Evolutionary conservation across 768 basidiomycete genomes (phyloP).

Genomic region (Termitomyces sp.): DNA sequence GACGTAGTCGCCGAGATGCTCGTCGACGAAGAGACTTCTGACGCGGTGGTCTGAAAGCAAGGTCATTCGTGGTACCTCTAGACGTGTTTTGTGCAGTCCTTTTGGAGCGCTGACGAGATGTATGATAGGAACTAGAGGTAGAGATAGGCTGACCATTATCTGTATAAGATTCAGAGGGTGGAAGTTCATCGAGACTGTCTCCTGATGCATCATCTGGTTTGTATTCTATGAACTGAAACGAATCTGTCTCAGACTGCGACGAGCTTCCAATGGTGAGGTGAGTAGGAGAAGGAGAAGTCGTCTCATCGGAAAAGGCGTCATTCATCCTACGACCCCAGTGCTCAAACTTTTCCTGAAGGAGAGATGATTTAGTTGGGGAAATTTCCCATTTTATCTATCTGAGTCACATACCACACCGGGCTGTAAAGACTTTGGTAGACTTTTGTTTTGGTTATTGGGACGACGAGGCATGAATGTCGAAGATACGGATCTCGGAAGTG

Average conservation of each 20-base stretch:
- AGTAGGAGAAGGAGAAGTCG: neutral
- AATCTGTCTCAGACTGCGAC: neutral
- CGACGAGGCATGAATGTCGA: conserved; percentile 2
- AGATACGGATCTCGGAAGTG: neutral
- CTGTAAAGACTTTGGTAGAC: neutral
- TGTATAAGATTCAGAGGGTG: neutral
- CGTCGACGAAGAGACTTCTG: neutral
- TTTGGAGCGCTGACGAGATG: neutral
- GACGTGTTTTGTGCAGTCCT: neutral
- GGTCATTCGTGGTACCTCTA: neutral
- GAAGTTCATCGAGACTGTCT: neutral
- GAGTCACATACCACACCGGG: neutral
- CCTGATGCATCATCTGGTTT: neutral
- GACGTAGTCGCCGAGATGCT: neutral
- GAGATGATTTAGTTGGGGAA: neutral
- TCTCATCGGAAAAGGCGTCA: neutral
- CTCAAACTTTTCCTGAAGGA: neutral
- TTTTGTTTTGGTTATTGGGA: neutral
- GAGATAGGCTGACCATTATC: neutral
- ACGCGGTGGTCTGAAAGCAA: neutral
- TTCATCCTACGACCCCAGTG: conserved; percentile 1
- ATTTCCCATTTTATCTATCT: too few species aligned
- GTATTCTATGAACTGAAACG: neutral
- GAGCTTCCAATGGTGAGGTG: neutral
- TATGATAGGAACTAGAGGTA: neutral